Base-by-base conservation (phyloP, 2,329 filamentous ascomycete species). In the Neurospora sp. region DNA sequence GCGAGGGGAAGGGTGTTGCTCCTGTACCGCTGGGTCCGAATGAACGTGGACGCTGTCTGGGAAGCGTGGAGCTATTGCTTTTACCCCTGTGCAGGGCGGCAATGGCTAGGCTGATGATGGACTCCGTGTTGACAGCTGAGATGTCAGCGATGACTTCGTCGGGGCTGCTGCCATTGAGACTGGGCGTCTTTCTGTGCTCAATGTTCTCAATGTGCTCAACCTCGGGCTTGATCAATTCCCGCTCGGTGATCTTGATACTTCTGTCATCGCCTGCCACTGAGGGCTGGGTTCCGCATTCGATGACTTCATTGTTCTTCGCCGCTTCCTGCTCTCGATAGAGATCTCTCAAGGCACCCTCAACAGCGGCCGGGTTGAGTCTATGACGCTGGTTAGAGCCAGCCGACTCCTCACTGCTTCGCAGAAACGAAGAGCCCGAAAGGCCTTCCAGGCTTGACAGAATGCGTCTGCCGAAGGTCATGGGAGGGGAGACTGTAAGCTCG, bases 381-480 rank as follows among this genome's bases (percentile, higher is more conserved):
- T 17, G 9, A 33, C 23, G 46, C 46, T 58, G 46, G 1, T 28
- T 28, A 58, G 52, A 52, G 15, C 4, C n/a, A 17, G 39, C 23
- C 17, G 58, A 67, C 13, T 46, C 67, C 19, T 67, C 69, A 23
- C 43, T 46, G 58, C 71, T 69, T 23, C 46, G 38, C 13, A 70
- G 23, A 43, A 70, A 70, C 11, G 40, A 46, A 0, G 67, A 67
- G 6, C 19, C 66, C 4, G 46, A 38, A 33, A 72, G 71, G 3
- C 70, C 71, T 15, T 66, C 69, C n/a, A 73, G 38, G 46, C 70
- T 70, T 2, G 68, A 70, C 1, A 72, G 19, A 1, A 73, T 69
- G 19, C 70, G 68, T 23, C 72, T 28, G 7, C 71, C 71, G 69
- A 73, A 71, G 7, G 72, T 74, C 68, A 69, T 38, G 13, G 74